Conservation (phyloP, 2,329 filamentous ascomycete species). For the Monilinia aucupariae region DNA sequence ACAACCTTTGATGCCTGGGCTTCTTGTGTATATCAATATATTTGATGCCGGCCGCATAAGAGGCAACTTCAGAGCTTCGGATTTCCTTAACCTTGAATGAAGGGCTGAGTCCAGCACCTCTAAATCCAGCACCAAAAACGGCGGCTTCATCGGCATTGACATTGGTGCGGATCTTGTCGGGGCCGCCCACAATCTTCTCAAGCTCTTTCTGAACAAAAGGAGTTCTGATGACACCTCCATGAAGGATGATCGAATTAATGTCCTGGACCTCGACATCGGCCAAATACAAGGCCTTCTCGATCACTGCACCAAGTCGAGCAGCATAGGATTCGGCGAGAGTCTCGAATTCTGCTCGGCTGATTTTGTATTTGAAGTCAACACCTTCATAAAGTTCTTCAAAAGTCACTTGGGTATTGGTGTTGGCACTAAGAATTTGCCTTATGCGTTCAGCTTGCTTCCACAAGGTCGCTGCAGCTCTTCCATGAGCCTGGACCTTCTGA, state of each 20-base stretch:
- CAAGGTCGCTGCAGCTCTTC: slow-evolving; percentile 82
- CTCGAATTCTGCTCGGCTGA: slow-evolving; percentile 76
- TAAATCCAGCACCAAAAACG: slow-evolving; percentile 92
- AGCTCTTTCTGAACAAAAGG: slow-evolving; percentile 91
- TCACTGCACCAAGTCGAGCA: slow-evolving; percentile 60
- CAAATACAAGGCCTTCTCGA: slow-evolving; percentile 67
- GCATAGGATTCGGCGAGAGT: slow-evolving; percentile 63
- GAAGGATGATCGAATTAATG: slow-evolving; percentile 84
- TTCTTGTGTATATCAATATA: slow-evolving; percentile 67
- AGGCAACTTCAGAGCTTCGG: slow-evolving; percentile 67
- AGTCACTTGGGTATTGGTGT: slow-evolving; percentile 70
- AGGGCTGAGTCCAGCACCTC: slow-evolving; percentile 84
- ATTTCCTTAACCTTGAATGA: slow-evolving; percentile 99
- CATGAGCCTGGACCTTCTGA: slow-evolving; percentile 65
- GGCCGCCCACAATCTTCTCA: slow-evolving; percentile 64
- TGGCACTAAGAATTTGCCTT: slow-evolving; percentile 88
- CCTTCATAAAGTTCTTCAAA: slow-evolving; percentile 92
- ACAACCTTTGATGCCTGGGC: slow-evolving; percentile 73
- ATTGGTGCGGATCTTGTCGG: slow-evolving; percentile 80
- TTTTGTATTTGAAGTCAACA: slow-evolving; percentile 87
- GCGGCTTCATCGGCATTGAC: slow-evolving; percentile 97
- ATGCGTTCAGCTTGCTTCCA: slow-evolving; percentile 85
- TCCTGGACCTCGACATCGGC: slow-evolving; percentile 70
- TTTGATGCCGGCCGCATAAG: slow-evolving; percentile 69
- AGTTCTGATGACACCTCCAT: slow-evolving; percentile 83